Conservation (phyloP, 2,329 filamentous ascomycete genomes). For the Helotiales sp. region DNA sequence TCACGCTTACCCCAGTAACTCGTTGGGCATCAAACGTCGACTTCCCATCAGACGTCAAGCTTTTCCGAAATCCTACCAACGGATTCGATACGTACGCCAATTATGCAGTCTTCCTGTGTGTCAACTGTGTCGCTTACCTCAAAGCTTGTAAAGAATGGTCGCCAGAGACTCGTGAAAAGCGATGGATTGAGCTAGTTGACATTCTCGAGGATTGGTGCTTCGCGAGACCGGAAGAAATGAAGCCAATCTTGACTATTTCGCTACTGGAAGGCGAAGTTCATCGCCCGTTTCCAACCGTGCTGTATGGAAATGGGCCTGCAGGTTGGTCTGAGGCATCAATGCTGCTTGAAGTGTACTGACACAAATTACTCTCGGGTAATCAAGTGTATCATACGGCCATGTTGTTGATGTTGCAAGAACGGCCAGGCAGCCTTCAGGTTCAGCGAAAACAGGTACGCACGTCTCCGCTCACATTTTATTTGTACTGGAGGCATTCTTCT, state of each 20-base stretch:
- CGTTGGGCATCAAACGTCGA: slow-evolving; percentile 49
- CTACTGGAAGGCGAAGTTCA: slow-evolving; percentile 35
- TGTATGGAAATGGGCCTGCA: background rate
- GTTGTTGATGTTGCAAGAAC: slow-evolving; percentile 42
- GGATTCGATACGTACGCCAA: slow-evolving; percentile 56
- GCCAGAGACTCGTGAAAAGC: slow-evolving; percentile 45
- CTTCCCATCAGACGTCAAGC: slow-evolving; percentile 35
- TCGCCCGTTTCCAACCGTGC: background rate
- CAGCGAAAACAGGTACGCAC: slow-evolving; percentile 26
- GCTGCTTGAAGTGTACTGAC: background rate
- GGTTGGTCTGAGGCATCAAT: background rate
- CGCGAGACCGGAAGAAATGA: slow-evolving; percentile 45
- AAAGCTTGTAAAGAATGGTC: slow-evolving; percentile 31
- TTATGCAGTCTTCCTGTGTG: slow-evolving; percentile 54
- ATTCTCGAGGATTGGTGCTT: slow-evolving; percentile 50
- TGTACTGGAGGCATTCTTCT: too few species aligned
- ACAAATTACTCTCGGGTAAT: slow-evolving; percentile 42
- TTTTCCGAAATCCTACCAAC: slow-evolving; percentile 44
- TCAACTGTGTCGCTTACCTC: slow-evolving; percentile 49
- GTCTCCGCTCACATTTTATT: too few species aligned
- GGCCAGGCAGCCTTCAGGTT: slow-evolving; percentile 38
- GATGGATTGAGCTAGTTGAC: slow-evolving; percentile 41
- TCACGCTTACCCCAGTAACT: slow-evolving; percentile 54
- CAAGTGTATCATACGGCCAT: slow-evolving; percentile 44
- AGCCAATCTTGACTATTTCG: slow-evolving; percentile 45